Evolutionary conservation across 2,329 filamentous ascomycete genomes (phyloP), one percentile per base, ranked within the genome.

Genomic region (Aspergillus sp.): DNA sequence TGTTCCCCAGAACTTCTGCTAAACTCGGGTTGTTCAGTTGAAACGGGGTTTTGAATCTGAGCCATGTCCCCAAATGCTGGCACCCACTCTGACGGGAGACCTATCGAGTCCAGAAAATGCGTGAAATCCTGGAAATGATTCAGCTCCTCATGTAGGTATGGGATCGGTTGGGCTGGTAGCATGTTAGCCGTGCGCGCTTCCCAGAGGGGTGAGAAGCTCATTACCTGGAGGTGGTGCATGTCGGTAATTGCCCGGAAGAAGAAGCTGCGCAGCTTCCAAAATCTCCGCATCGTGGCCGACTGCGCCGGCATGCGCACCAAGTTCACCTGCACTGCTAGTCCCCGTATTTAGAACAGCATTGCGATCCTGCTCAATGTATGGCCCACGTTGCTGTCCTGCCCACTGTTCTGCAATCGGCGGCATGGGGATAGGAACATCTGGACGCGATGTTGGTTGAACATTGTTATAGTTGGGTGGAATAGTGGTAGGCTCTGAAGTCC

Each of bases 181-280:
- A 7, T 19, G n/a, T 58, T 47, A 43, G 39, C 39, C 28, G 9
- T 23, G 30, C 15, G 17, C 10, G 15, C n/a, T 15, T 45, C 5
- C 1, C 10, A 23, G 10, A 15, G n/a, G 38, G 25, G 25, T 13
- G 13, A 32, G 30, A 19, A 21, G 30, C 8, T 12, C 52, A 21
- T 36, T 55, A 63, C 61, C 25, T 28, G 61, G 57, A 1, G 60
- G 59, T 32, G 68, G 57, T 49, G 68, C 59, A 25, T 67, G 65
- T 39, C 67, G 66, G 59, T 72, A 75, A 53, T 65, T 68, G 7
- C 68, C 69, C 2, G 72, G 72, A 32, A 75, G 67, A 45, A 75
- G 67, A 39, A 75, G 61, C 47, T 75, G 72, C 3, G 72, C 72
- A 17, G 72, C 72, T 58, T 75, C 70, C 4, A 74, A 87, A 63